These are phyloP conservation scores for Cyberlindnera xylosilytica DNA, from an alignment of 805 yeast genomes.

Conservation along the genomic window DNA sequence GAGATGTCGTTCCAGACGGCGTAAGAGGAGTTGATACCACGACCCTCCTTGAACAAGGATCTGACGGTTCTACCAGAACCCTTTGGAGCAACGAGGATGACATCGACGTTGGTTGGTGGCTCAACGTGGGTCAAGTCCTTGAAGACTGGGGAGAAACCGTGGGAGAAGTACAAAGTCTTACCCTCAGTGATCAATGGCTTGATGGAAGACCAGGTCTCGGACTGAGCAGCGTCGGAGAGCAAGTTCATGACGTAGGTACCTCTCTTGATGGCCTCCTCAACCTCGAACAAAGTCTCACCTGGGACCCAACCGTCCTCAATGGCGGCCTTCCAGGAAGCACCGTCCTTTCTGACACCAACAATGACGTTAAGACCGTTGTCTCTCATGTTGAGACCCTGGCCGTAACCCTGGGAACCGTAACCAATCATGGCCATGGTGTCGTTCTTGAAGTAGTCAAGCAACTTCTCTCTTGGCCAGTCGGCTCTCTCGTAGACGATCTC, in stretches of 20 bases:
- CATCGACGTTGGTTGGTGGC: conserved; percentile 92
- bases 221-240: conserved; percentile 98
- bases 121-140: conserved; percentile 95
- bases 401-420: conserved; percentile 99
- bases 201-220: conserved; percentile 91
- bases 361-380: conserved; percentile 98
- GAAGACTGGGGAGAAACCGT: conserved; percentile 99
- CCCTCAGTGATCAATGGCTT: conserved; percentile 94
- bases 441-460: conserved; percentile 93
- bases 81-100: conserved; percentile 99
- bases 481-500: conserved; percentile 98
- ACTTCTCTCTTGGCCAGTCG: conserved; percentile 99
- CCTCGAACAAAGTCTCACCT: conserved; percentile 96
- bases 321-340: conserved; percentile 99
- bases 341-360: conserved; percentile 96
- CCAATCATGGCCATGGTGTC: conserved; percentile 98
- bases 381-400: conserved; percentile 98
- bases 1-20: conserved; percentile 99
- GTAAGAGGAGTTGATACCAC: conserved; percentile 99
- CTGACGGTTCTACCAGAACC: conserved; percentile 99
- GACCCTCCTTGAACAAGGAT: conserved; percentile 98
- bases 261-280: conserved; percentile 84
- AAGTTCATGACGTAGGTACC: conserved; percentile 98
- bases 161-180: conserved; percentile 98
- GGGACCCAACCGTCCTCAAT: conserved; percentile 99